phyloP scores from a whole-genome alignment of 306 rosid genomes.

The Mucuna pruriens region DNA sequence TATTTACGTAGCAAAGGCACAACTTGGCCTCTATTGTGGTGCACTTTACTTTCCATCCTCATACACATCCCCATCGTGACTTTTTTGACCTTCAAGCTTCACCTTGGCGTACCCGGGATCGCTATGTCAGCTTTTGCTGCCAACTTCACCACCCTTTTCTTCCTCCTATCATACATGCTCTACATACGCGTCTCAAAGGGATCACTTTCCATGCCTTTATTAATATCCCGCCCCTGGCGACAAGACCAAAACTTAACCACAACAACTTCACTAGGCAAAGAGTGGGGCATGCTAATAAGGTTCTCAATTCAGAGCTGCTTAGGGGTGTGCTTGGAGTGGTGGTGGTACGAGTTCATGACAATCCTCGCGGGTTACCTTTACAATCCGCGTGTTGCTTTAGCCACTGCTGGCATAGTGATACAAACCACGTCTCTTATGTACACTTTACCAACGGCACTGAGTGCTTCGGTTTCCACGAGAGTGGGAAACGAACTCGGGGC shows the following conservation, averaged over 20 bases:
- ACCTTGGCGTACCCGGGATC: slow-evolving; percentile 72
- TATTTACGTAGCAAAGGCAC: slow-evolving; percentile 69
- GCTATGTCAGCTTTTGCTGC: slow-evolving; percentile 70
- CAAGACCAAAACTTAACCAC: neutral
- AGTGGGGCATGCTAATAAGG: slow-evolving; percentile 64
- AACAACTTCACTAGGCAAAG: slow-evolving; percentile 34
- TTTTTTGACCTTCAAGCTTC: slow-evolving; percentile 68
- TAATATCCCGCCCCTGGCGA: slow-evolving; percentile 14
- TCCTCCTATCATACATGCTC: slow-evolving; percentile 62
- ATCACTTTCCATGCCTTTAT: slow-evolving; percentile 32
- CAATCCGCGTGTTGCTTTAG: slow-evolving; percentile 57
- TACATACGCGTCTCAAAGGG: slow-evolving; percentile 34
- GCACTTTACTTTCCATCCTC: slow-evolving; percentile 56
- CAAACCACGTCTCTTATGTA: slow-evolving; percentile 71
- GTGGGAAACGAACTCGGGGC: slow-evolving; percentile 75
- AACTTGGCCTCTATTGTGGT: slow-evolving; percentile 83
- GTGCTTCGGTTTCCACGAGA: slow-evolving; percentile 64
- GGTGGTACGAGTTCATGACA: slow-evolving; percentile 88
- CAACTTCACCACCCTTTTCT: slow-evolving; percentile 66
- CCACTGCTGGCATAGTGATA: slow-evolving; percentile 64
- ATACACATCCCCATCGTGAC: slow-evolving; percentile 66
- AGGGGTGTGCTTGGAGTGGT: slow-evolving; percentile 90
- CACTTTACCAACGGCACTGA: slow-evolving; percentile 60
- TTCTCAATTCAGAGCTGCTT: slow-evolving; percentile 71
- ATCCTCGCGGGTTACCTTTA: slow-evolving; percentile 66